Evolutionary conservation across 2,329 filamentous ascomycete genomes (phyloP).

Genomic region (Neofusicoccum sp.): DNA sequence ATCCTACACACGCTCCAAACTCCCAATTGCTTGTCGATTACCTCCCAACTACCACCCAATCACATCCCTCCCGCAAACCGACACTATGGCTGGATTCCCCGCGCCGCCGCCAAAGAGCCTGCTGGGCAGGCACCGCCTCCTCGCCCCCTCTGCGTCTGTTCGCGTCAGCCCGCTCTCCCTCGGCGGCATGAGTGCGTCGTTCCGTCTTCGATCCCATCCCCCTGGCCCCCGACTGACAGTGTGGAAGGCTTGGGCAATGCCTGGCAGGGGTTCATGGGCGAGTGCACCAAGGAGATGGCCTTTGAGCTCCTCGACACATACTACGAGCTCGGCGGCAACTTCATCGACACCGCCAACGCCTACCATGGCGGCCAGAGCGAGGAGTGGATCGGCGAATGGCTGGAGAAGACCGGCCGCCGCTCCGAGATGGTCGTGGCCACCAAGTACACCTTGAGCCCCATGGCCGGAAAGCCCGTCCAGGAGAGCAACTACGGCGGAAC

Average conservation of each 20-base stretch:
- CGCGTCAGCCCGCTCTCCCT: conserved; percentile 58
- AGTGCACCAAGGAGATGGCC: conserved; percentile 54
- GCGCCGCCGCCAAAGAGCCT: conserved; percentile 36
- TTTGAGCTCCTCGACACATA: conserved; percentile 69
- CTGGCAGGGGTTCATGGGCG: background rate
- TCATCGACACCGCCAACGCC: conserved; percentile 49
- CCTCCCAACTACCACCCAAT: no score
- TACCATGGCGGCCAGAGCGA: conserved; percentile 47
- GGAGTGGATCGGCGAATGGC: conserved; percentile 50
- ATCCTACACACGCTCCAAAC: no score
- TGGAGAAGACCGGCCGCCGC: conserved; percentile 39
- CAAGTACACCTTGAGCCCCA: conserved; percentile 36
- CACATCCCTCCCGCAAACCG: no score
- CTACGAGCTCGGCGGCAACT: conserved; percentile 68
- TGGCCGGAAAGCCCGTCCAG: conserved; percentile 28
- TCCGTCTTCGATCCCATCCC: conserved; percentile 34
- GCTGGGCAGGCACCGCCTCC: conserved; percentile 55
- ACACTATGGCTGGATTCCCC: no score
- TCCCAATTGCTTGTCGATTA: no score
- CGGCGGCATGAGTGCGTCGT: conserved; percentile 57
- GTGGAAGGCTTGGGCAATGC: no score
- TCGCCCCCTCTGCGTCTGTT: conserved; percentile 55
- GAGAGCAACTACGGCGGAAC: conserved; percentile 44
- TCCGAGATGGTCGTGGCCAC: conserved; percentile 47
- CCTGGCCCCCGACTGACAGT: no score